These are phyloP conservation scores for Gillenia trifoliata DNA, from an alignment of 306 rosid species.

Conservation along the genomic window DNA sequence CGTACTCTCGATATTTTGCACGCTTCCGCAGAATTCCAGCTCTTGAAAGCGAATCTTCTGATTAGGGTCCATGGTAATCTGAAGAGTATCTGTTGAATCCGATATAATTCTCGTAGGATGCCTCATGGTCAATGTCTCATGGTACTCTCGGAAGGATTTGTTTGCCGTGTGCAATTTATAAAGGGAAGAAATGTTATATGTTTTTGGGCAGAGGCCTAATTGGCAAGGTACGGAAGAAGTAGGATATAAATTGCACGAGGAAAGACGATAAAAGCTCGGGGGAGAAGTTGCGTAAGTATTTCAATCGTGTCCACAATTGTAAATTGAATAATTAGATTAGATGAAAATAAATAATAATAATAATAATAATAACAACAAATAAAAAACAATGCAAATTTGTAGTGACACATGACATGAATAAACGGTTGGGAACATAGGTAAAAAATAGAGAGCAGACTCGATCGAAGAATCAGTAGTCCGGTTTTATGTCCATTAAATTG, in stretches of 20 bases:
- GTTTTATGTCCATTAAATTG: too few species aligned
- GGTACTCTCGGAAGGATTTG: not conserved
- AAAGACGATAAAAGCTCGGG: not conserved
- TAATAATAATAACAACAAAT: not conserved
- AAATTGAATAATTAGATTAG: too few species aligned
- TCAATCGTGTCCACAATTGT: not conserved
- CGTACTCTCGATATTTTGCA: slow-evolving; percentile 42
- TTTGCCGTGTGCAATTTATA: not conserved
- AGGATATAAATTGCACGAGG: not conserved
- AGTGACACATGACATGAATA: too few species aligned
- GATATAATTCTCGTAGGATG: too few species aligned
- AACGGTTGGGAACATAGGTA: too few species aligned
- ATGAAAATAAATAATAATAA: not conserved
- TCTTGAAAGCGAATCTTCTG: slow-evolving; percentile 45
- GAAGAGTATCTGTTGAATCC: not conserved
- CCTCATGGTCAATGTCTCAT: not conserved
- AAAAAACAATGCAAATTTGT: too few species aligned
- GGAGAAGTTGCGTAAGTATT: not conserved
- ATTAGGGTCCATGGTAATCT: slow-evolving; percentile 13
- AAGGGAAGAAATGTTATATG: not conserved
- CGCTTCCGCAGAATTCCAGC: slow-evolving; percentile 68
- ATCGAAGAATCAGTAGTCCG: too few species aligned
- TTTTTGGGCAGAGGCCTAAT: not conserved
- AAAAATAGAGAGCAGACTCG: too few species aligned
- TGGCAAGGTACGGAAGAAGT: too few species aligned